Evolutionary conservation across 1,139 yeast genomes (phyloP), one percentile per base, ranked within the genome.

Genomic region (Suhomyces chickasaworum): DNA sequence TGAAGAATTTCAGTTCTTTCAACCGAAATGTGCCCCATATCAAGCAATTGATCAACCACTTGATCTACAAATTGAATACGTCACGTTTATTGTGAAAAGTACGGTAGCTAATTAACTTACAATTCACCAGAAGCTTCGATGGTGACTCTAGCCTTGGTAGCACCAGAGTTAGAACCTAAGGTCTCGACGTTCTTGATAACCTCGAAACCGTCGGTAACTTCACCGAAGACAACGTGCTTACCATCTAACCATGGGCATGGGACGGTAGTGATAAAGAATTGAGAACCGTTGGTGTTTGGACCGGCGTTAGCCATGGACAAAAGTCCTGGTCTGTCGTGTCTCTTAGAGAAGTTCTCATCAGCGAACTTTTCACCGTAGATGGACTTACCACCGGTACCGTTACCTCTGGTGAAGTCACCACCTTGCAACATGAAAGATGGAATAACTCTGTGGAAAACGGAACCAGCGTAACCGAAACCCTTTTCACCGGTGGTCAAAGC

Each of bases 251-350:
- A 91, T 60, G 97, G 88, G 72, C 88, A 79, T 64, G 90, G 82
- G 51, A 91, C 97, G 54, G 98, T 91, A 81, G 99, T 93, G 76
- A 93, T 83, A 84, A 93, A 93, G 81, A 93, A 93, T 79, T 93
- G 99, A 51, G 98, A 91, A 59, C 99, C 99, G 80, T 93, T 93
- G 84, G 98, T 91, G 91, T 91, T 89, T 75, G 97, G 97, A 69
- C 99, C 99, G 63, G 98, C 97, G 68, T 93, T 93, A 73, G 99
- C 99, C 99, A 93, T 93, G 63, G 97, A 89, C 70, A 93, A 83
- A 65, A 91, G 81, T 77, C 97, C 97, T 64, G 97, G 97, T 74
- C 79, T 85, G 76, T 79, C 81, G 84, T 91, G 98, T 69, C 68
- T 86, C 81, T 78, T 81, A 73, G 69, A 54, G 70, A 91, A 91